A percentile compares a stretch with the other conserved stretches of the same genome.
These are phyloP conservation scores for Chenopodium suecicum DNA, from an alignment of 148 eudicot genomes.

Conservation along the genomic window DNA sequence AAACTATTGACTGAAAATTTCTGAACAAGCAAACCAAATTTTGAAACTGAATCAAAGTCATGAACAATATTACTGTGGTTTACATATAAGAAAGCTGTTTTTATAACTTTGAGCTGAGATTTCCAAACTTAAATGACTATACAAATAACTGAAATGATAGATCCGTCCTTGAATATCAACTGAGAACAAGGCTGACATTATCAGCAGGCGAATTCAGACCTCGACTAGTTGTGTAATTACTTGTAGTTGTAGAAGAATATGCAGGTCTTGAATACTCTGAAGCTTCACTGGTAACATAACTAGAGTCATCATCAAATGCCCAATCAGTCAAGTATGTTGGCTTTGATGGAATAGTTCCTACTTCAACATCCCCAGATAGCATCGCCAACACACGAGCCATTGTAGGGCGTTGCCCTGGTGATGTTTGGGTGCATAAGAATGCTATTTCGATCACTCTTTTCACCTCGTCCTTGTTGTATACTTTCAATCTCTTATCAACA, in stretches of 20 bases:
- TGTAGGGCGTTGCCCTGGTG: constrained; percentile 69
- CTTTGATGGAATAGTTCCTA: constrained; percentile 47
- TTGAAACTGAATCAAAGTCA: no score
- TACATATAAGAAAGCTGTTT: no score
- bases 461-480: constrained; percentile 55
- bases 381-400: constrained; percentile 89
- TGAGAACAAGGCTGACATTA: no score
- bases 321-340: constrained; percentile 35
- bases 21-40: no score
- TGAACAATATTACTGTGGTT: no score
- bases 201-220: no score
- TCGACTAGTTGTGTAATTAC: no score
- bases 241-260: constrained; percentile 17
- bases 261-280: constrained; percentile 16
- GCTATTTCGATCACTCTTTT: constrained; percentile 56
- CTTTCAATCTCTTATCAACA: constrained; percentile 50
- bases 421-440: constrained; percentile 83
- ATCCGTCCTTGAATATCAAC: no score
- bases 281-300: constrained; percentile 33
- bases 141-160: no score
- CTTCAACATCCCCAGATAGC: constrained; percentile 71
- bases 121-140: no score
- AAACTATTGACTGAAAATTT: no score
- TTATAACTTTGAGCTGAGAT: no score
- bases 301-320: constrained; percentile 32